These are phyloP conservation scores for Hyphochytrium catenoides DNA, from an alignment of 352 stramenopile species.

Conservation along the genomic window DNA sequence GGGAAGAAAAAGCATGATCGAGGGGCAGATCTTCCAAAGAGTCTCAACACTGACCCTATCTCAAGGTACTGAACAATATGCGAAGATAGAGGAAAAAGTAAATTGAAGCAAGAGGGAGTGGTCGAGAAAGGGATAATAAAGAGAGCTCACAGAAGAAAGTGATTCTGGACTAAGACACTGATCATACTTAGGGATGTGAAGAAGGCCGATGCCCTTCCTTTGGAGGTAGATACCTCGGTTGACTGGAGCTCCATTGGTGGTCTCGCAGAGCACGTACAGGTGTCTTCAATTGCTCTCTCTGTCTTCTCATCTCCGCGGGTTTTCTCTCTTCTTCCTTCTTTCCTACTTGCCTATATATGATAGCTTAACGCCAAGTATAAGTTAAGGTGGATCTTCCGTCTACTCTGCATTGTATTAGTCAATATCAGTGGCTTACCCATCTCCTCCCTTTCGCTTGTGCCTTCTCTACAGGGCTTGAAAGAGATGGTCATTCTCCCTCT, in stretches of 20 bases:
- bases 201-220: conserved; percentile 40
- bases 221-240: conserved; percentile 51
- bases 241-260: conserved; percentile 62
- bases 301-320: too few species aligned
- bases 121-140: conserved; percentile 12
- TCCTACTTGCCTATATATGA: too few species aligned
- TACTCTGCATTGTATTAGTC: too few species aligned
- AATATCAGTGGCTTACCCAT: too few species aligned
- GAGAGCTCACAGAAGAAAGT: conserved; percentile 10
- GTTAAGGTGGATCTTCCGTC: too few species aligned
- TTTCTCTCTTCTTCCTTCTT: too few species aligned
- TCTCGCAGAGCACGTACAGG: conserved; percentile 49
- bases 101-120: conserved; percentile 2
- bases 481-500: conserved; percentile 80
- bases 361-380: too few species aligned
- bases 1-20: too few species aligned
- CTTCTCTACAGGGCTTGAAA: too few species aligned
- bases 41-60: conserved; percentile 2
- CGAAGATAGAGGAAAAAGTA: conserved; percentile 38
- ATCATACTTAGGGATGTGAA: conserved; percentile 14
- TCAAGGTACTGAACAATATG: conserved; percentile 29
- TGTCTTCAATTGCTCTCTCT: too few species aligned
- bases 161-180: conserved; percentile 4
- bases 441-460: too few species aligned
- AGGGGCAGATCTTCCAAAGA: conserved; percentile 10